Evolutionary conservation across 306 rosid genomes (phyloP), one percentile per base, ranked within the genome.

Genomic region (Begonia loranthoides): DNA sequence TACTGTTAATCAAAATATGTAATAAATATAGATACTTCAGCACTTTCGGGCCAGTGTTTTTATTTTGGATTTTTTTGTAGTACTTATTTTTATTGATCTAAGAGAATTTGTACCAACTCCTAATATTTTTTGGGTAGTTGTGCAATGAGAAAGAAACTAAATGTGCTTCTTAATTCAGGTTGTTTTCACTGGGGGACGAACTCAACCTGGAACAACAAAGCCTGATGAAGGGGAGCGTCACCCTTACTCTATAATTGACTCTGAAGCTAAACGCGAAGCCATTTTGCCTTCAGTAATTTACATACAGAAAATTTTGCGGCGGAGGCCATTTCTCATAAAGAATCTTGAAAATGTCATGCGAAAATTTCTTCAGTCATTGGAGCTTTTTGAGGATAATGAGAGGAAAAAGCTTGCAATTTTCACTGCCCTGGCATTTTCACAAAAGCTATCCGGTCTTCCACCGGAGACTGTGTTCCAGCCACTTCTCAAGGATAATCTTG

Each of bases 151-250:
- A 19, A 19, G 22, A 19, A 19, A 19, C 22, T 19, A 19, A 19
- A 28, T 8, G 5, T 7, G 36, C 1, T 2, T 28, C 36, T 19
- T 28, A 28, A 4, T 28, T 50, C 65, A 92, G 99, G 99, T 92
- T 72, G 76, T 71, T 79, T 83, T 92, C 87, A 92, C 88, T 39
- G 99, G 99, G 66, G 94, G 99, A 12, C 99, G 99, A 53, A 92
- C 99, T 38, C 99, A 92, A 57, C 96, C 99, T 65, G 99, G 99
- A 83, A 92, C 99, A 60, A 92, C 94, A 63, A 92, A 92, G 73
- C 94, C 99, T 64, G 99, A 86, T 80, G 99, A 92, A 80, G 99
- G 99, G 80, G 94, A 86, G 70, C 99, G 96, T 55, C 99, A 92
- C 66, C 79, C 96, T 10, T 80, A 80, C 66, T 92, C 99, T 60